Conservation (phyloP, 192 early-diverging fungal genomes). For the Coemansia sp. region DNA sequence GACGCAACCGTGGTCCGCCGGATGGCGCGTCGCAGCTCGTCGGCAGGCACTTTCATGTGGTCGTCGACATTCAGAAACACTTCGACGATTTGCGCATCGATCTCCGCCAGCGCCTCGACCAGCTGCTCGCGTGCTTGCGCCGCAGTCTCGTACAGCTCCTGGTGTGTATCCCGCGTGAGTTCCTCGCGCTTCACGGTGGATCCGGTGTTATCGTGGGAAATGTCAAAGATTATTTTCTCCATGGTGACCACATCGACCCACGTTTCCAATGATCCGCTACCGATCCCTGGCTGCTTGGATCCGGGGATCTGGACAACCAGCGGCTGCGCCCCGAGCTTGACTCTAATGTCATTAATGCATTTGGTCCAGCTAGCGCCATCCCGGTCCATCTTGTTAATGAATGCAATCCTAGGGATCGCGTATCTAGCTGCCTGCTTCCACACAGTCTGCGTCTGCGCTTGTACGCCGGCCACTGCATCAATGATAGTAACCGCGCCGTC, state of each 20-base stretch:
- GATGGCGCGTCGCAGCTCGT: slow-evolving; percentile 65
- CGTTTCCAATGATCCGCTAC: slow-evolving; percentile 48
- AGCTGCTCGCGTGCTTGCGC: slow-evolving; percentile 62
- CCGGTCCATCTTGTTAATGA: slow-evolving; percentile 98
- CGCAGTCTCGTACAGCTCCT: slow-evolving; percentile 50
- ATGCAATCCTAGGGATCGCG: slow-evolving; percentile 76
- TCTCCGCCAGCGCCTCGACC: slow-evolving; percentile 79
- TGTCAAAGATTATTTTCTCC: slow-evolving; percentile 45
- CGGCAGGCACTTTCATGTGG: slow-evolving; percentile 64
- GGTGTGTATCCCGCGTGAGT: slow-evolving; percentile 10
- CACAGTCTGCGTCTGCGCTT: slow-evolving; percentile 96
- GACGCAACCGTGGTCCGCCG: slow-evolving; percentile 70
- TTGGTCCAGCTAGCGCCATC: slow-evolving; percentile 60
- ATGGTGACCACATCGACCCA: slow-evolving; percentile 77
- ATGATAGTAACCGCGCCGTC: slow-evolving; percentile 91
- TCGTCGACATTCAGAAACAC: slow-evolving; percentile 74
- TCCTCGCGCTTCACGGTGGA: slow-evolving; percentile 18
- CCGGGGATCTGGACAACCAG: slow-evolving; percentile 77
- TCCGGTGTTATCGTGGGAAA: slow-evolving; percentile 15
- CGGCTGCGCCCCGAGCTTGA: slow-evolving; percentile 61
- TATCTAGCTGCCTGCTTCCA: slow-evolving; percentile 88
- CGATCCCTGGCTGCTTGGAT: neutral
- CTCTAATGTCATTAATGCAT: slow-evolving; percentile 53
- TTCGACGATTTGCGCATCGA: slow-evolving; percentile 85
- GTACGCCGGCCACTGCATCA: slow-evolving; percentile 95